Base-by-base conservation (phyloP, 495 filamentous ascomycete species). In the Terfezia claveryi region DNA sequence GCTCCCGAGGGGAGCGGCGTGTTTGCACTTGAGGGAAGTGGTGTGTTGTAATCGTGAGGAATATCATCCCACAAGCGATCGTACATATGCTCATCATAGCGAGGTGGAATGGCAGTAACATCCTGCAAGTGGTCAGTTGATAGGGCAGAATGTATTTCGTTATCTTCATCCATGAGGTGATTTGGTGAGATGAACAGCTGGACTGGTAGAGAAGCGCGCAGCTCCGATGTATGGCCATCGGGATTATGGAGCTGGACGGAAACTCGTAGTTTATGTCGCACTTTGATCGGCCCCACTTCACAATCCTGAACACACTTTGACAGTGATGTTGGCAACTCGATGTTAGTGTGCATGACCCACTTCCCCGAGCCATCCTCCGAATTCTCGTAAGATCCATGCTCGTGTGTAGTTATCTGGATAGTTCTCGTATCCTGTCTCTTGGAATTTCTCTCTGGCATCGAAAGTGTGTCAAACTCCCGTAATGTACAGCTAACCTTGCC, bases 121-220 rank as follows among this genome's bases (percentile, higher is more conserved):
- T 70, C 56, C 58, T 68, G 16, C 68, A 57, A 37, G 67, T 61
- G 12, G 68, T 66, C 52, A 68, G 65, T 50, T 69, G 64, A 7
- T 74, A 73, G 1, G 72, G 67, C 55, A 77, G 73, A 51, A 74
- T 70, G 14, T 79, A 72, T 16, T 86, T 71, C 57, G 80, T 80
- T 54, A 57, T 87, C 74, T 17, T 89, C 83, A 59, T 85, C 81
- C 37, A 95, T 74, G 10, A 83, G 79, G 64, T 92, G 77, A 61
- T 85, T 83, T 14, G 91, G 91, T 11, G 91, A 98, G 59, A 96
- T 93, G 68, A 89, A 94, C 37, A 98, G 79, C 36, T 81, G 81
- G 36, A 98, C 76, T 4, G 87, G 85, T 23, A 95, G 74, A 16
- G 82, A 85, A 46, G 85, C 86, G 17, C 87, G 83, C 51, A 95